Evolutionary conservation across 2,329 filamentous ascomycete species (phyloP).

Genomic region (Aspergillus pseudoviridinutans): DNA sequence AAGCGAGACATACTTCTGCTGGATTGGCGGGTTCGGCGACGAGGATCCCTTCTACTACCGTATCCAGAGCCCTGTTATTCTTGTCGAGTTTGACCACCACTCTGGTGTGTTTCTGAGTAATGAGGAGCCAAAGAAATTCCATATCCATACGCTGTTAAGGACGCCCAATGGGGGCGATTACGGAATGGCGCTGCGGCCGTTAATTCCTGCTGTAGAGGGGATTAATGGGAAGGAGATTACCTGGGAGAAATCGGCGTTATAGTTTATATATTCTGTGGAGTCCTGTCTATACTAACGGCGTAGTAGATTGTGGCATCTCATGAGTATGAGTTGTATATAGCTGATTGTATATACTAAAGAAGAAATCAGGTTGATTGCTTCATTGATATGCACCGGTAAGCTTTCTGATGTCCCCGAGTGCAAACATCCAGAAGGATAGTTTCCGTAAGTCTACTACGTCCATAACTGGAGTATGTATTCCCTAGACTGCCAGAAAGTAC

Average conservation of each 20-base stretch:
- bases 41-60: conserved; percentile 73
- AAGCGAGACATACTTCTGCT: conserved; percentile 72
- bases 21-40: conserved; percentile 66
- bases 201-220: conserved; percentile 34
- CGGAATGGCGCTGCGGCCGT: conserved; percentile 51
- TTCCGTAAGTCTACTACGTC: no score
- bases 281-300: no score
- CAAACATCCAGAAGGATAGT: no score
- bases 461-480: no score
- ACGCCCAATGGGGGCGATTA: conserved; percentile 76
- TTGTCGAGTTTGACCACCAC: conserved; percentile 77
- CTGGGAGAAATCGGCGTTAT: conserved; percentile 20
- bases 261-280: background rate
- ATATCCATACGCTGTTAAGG: conserved; percentile 70
- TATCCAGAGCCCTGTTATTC: conserved; percentile 69
- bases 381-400: no score
- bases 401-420: no score
- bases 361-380: no score
- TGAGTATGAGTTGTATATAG: no score
- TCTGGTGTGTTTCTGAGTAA: conserved; percentile 74
- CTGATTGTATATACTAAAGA: no score
- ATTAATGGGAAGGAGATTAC: conserved; percentile 35
- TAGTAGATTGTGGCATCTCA: no score
- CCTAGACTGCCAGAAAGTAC: no score
- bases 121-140: conserved; percentile 68